Conservation (phyloP, 495 filamentous ascomycete species). For the Xylaria curta region DNA sequence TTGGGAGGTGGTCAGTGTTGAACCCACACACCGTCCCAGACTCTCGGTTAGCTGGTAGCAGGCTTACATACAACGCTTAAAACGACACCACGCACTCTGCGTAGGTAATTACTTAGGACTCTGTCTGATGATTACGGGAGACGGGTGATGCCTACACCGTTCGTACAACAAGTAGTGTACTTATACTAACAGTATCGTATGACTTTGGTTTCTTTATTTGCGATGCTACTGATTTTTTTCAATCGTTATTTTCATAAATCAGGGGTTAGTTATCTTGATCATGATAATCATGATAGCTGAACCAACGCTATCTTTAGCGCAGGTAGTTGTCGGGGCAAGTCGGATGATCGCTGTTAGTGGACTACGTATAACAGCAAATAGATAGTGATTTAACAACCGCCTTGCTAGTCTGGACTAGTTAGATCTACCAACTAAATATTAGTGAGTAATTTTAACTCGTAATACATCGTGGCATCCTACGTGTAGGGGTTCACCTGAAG, state of each 20-base stretch:
- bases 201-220: neutral
- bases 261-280: neutral
- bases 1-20: neutral
- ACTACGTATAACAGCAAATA: neutral
- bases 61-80: neutral
- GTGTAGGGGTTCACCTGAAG: too few species aligned
- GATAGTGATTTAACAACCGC: neutral
- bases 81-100: neutral
- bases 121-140: neutral
- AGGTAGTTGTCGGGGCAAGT: neutral
- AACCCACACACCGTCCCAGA: neutral
- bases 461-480: neutral
- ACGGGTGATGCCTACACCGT: neutral
- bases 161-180: neutral
- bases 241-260: neutral
- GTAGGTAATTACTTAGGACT: neutral
- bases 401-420: neutral
- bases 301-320: neutral
- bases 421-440: neutral
- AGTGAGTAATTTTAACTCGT: neutral
- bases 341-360: neutral
- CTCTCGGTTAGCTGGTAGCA: neutral
- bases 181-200: neutral
- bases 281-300: neutral
- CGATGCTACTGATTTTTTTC: neutral